A percentile compares a stretch with the other conserved stretches of the same genome.
phyloP scores from a whole-genome alignment of 495 filamentous ascomycete genomes.

The Oidiodendron maius region DNA sequence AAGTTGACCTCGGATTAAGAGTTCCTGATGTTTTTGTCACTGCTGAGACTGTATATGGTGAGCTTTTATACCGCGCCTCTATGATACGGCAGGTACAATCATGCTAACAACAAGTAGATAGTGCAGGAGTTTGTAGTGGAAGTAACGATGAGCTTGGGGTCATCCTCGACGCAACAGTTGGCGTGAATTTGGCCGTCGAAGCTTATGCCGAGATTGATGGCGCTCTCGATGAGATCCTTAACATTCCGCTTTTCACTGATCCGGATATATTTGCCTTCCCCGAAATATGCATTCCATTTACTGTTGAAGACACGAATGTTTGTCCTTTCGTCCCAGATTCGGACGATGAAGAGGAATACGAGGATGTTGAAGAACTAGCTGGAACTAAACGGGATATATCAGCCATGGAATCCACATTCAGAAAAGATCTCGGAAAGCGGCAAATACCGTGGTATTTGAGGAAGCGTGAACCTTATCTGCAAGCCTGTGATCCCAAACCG shows the following conservation, averaged over 20 bases:
- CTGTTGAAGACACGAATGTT: background rate
- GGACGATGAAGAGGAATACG: background rate
- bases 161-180: background rate
- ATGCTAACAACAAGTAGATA: background rate
- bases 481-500: background rate
- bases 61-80: too few species aligned
- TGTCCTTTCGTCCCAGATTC: background rate
- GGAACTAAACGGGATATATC: too few species aligned
- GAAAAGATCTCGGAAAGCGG: background rate
- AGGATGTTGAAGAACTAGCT: too few species aligned
- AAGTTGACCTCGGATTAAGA: background rate
- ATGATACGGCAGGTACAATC: too few species aligned
- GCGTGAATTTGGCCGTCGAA: background rate
- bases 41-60: background rate
- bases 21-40: background rate
- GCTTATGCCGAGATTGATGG: background rate
- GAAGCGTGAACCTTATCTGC: background rate
- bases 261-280: background rate
- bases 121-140: background rate
- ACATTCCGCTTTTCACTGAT: background rate
- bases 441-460: background rate
- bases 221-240: background rate
- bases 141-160: background rate
- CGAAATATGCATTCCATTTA: background rate
- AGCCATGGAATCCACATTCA: background rate